Base-by-base conservation (phyloP, 495 filamentous ascomycete genomes). In the Bombardia bombarda region DNA sequence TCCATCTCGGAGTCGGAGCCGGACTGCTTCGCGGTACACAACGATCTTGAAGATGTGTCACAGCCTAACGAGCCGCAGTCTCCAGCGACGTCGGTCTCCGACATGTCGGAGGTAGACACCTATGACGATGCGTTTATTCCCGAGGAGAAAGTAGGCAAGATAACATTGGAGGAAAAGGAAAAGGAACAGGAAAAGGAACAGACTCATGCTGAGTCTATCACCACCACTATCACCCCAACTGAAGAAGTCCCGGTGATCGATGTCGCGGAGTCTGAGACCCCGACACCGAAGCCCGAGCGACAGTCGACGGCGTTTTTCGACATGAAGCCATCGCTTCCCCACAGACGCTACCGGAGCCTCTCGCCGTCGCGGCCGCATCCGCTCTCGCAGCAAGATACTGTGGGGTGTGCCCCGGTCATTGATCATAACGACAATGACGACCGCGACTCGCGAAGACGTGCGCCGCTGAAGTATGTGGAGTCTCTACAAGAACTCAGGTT, bases 1-100 rank as follows among this genome's bases (percentile, higher is more conserved):
- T 73, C 70, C 22, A 71, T 66, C 45, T 71, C 68, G 1, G 68
- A 67, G 45, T 63, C 63, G 6, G 68, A 68, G 50, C 55, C 62
- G 7, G 65, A 65, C 21, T 54, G 35, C 24, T 66, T 62, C 39
- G 53, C 49, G 12, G 36, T 40, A 18, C 32, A 40, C 4, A 50
- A 43, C 20, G 30, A 52, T 32, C 24, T 37, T 10, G 50, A 57
- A 8, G 60, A 67, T n/a, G 49, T 43, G 6, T 65, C 66, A 3
- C 56, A 65, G 43, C 50, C 57, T 21, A 55, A 50, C 33, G 58
- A 59, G 32, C 42, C 49, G 6, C 60, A 61, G 21, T 58, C 61
- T 3, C 58, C 57, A 20, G 60, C 52, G 2, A 59, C 61, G 0
- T 62, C 60, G 7, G 47, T 65, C 8, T 63, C 65, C 14, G 60